Evolutionary conservation across 768 basidiomycete species (phyloP), one percentile per base, ranked within the genome.

Genomic region (Xerocomus brunneocitrinus): DNA sequence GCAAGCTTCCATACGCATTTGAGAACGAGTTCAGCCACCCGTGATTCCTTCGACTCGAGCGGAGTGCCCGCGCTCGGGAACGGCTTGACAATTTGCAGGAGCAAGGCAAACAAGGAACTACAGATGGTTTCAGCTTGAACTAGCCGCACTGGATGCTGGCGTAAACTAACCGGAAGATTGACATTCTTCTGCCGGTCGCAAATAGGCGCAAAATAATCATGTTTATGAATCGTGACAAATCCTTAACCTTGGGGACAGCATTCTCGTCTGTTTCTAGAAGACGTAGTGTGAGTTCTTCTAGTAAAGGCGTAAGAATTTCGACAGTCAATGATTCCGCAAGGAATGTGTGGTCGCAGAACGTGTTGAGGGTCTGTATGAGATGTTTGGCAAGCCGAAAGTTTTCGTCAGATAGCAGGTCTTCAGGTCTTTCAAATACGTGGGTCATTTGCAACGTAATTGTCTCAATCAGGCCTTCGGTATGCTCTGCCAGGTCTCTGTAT

Each of bases 1-100:
- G 93, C 93, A 52, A 98, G 74, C 72, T 99, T 99, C 97, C 97
- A 98, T 27, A 99, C 83, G 71, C 97, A 99, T 75, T 98, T 95
- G 54, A 94, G 71, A 16, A 92, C 91, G 22, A 98, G 80, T 68
- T 98, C 95, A 2, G 93, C 91, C 19, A 98, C 89, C 61, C 89
- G 89, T 0, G 89, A 81, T 61, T 91, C 89, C 57, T 89, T 85
- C 3, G 91, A 87, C 39, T 93, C 86, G 1, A 81, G 71, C 25
- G 80, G 65, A 19, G 87, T 87, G 28, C 83, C 87, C 52, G 80
- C 89, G 52, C 73, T 76, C 2, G 88, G 89, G 74, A 95, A 89
- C 19, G 92, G 89, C 62, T 89, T 87, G 49, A 89, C 81, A 42
- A 93, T 88, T 62, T 88, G 85, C 45, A 93, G 73, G 8, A 98